Evolutionary conservation across 78 protist species (phyloP).

Genomic region (Trichosphaerium sp.): DNA sequence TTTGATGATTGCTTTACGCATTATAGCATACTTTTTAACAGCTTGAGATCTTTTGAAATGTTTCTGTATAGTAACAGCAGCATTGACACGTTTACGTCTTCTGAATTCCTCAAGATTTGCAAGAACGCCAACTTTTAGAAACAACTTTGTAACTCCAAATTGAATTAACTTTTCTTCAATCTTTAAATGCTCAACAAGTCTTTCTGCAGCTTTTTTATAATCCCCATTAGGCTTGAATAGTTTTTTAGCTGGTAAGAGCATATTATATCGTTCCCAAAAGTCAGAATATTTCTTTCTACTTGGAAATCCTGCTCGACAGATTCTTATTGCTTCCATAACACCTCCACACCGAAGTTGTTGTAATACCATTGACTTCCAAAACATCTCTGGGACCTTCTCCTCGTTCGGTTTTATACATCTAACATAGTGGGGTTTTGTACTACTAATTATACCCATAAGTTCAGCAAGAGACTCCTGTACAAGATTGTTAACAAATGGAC

Average conservation of each 20-base stretch:
- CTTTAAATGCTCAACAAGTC: too few relatives aligned
- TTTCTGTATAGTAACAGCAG: too few relatives aligned
- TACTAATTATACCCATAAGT: conserved; percentile 44
- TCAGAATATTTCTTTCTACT: conserved; percentile 43
- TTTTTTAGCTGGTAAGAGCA: too few relatives aligned
- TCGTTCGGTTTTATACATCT: conserved; percentile 82
- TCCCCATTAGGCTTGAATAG: too few relatives aligned
- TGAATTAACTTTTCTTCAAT: too few relatives aligned
- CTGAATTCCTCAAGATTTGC: conserved; percentile 37
- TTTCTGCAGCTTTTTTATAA: too few relatives aligned
- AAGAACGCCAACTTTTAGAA: conserved; percentile 45
- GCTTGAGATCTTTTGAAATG: too few relatives aligned
- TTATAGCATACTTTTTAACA: too few relatives aligned
- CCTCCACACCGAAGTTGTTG: conserved; percentile 57
- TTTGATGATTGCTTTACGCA: too few relatives aligned
- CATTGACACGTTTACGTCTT: too few relatives aligned
- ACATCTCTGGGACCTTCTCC: conserved; percentile 30
- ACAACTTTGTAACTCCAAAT: conserved; percentile 38
- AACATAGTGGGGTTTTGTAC: conserved; percentile 66
- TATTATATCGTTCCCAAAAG: conserved; percentile 71
- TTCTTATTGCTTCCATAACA: conserved; percentile 48
- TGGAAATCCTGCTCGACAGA: conserved; percentile 48
- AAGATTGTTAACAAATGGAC: not conserved
- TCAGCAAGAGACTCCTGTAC: conserved; percentile 38
- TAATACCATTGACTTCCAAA: conserved; percentile 23